Evolutionary conservation across 2,329 filamentous ascomycete genomes (phyloP).

Genomic region (Epichloe aotearoae): DNA sequence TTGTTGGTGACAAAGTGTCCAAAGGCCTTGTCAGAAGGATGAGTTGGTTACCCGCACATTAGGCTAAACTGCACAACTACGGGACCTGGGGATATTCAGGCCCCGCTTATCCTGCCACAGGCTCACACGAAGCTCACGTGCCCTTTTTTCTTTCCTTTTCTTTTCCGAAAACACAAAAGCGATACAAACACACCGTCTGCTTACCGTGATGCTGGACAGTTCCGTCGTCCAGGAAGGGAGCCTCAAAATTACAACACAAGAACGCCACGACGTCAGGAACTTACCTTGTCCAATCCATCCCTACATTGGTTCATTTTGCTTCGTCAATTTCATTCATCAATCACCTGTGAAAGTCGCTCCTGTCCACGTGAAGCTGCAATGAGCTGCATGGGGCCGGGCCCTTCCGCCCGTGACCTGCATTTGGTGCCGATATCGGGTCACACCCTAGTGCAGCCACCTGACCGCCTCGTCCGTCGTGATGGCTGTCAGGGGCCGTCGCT

Average conservation of each 20-base stretch:
- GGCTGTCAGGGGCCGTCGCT: not conserved
- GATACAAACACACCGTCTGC: too few relatives aligned
- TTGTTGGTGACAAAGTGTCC: too few relatives aligned
- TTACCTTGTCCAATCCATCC: not conserved
- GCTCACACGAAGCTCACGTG: too few relatives aligned
- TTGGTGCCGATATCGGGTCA: not conserved
- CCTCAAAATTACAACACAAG: not conserved
- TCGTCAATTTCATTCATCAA: not conserved
- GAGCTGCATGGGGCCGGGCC: not conserved
- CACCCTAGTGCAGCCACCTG: not conserved
- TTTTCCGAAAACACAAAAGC: too few relatives aligned
- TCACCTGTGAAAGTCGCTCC: not conserved
- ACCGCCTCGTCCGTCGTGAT: not conserved
- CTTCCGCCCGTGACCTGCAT: constrained; percentile 1
- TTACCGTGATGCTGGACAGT: too few relatives aligned
- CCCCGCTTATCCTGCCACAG: too few relatives aligned
- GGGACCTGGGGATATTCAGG: too few relatives aligned
- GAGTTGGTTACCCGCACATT: too few relatives aligned
- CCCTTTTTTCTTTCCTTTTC: too few relatives aligned
- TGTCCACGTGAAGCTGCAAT: not conserved
- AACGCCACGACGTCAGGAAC: not conserved
- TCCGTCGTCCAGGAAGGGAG: too few relatives aligned
- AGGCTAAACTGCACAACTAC: too few relatives aligned
- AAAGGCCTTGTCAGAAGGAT: too few relatives aligned
- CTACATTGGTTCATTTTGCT: not conserved